Base-by-base conservation (phyloP, 768 basidiomycete species). In the Austroboletus eburneus region DNA sequence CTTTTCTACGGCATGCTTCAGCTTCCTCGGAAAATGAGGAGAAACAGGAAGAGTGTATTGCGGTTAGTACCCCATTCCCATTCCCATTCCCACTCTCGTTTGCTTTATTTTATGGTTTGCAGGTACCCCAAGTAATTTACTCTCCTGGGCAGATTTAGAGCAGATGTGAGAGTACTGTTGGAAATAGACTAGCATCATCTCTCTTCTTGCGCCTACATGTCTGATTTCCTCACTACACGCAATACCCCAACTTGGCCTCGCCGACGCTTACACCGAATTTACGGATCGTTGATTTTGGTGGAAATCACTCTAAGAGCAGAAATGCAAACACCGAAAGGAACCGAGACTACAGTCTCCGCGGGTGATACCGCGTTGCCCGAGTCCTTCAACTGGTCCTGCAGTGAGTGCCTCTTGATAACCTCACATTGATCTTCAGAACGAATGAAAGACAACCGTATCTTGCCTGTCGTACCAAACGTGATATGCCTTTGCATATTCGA, bases 1-100 rank as follows among this genome's bases (percentile, higher is more conserved):
- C 77, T 98, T 32, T 75, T 98, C 51, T 96, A 94, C 59, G 93
- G 93, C 41, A 91, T 96, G 91, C 78, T 97, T 38, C 93, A 97
- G 66, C 78, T 97, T 41, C 93, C 96, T 69, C 83, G 93, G 46
- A 97, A 98, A 76, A 96, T 96, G 89, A 74, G 92, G 58, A 77
- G 83, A 61, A 88, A 80, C 69, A 75, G 93, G 61, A 90, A 90
- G 71, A 81, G 83, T 36, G 86, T 93, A 12, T 71, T 91, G 42
- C 96, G 94, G 94, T 94, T 61, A 44, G 72, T 59, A 9, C 35
- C 29, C 22, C 12, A 7, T n/a, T n/a, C n/a, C n/a, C n/a, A n/a
- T n/a, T n/a, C n/a, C n/a, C 27, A 12, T 20, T 18, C 23, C 5
- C 27, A 27, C n/a, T 13, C 14, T 27, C 2, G 25, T 10, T 24